Percentiles rank a stretch among this genome's conserved stretches.
phyloP scores from a whole-genome alignment of 1,284 basidiomycete genomes.

The Erythrobasidium hasegawianum region DNA sequence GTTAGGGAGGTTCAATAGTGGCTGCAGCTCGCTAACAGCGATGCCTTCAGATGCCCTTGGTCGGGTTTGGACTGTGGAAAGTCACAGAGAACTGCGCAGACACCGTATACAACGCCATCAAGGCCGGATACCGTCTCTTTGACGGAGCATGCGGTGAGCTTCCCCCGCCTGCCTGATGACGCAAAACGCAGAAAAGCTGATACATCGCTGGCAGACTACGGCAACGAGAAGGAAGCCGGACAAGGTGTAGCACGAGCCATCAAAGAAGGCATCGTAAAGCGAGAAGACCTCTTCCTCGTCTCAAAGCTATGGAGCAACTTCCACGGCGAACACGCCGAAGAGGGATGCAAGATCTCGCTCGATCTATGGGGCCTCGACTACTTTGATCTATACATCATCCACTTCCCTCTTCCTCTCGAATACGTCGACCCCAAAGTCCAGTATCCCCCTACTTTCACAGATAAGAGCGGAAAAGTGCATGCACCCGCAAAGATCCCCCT shows the following conservation, averaged over 20 bases:
- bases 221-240: constrained; percentile 52
- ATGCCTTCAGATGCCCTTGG: constrained; percentile 19
- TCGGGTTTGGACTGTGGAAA: constrained; percentile 37
- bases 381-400: constrained; percentile 53
- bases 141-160: constrained; percentile 49
- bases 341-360: constrained; percentile 63
- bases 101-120: constrained; percentile 52
- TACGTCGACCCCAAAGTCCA: constrained; percentile 70
- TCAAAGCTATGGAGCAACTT: constrained; percentile 74
- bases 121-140: constrained; percentile 52
- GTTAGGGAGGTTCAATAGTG: too few relatives aligned
- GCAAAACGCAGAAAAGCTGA: too few relatives aligned
- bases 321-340: constrained; percentile 65
- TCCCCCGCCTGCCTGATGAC: too few relatives aligned
- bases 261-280: constrained; percentile 51
- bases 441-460: constrained; percentile 74
- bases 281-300: constrained; percentile 50
- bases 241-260: constrained; percentile 51
- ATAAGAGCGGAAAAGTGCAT: constrained; percentile 37
- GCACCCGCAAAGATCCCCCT: constrained; percentile 60
- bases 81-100: constrained; percentile 25
- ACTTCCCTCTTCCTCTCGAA: constrained; percentile 71
- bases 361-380: constrained; percentile 69
- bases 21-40: too few relatives aligned
- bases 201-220: constrained; percentile 46